A percentile compares a stretch with the other conserved stretches of the same genome.
Conservation (phyloP, 139 green algal species). For the Chlorella sp. region DNA sequence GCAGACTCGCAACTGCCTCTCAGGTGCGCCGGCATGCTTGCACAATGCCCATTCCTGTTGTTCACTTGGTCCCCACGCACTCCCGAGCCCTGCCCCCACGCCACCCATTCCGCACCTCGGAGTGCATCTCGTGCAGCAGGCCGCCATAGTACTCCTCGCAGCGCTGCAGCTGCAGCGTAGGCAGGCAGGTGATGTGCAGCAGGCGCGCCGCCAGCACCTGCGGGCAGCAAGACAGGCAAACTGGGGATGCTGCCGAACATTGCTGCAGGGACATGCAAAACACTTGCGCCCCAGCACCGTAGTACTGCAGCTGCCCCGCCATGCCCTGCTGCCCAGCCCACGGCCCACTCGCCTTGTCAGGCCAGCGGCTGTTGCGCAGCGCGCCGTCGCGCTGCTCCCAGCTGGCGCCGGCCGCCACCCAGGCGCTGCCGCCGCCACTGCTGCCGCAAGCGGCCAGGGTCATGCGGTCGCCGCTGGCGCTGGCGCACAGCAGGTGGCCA, state of each 20-base stretch:
- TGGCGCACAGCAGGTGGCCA: conserved; percentile 18
- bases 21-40: too few species aligned
- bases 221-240: too few species aligned
- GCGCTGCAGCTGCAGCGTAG: conserved; percentile 15
- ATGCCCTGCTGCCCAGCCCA: background rate
- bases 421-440: background rate
- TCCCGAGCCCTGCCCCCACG: too few species aligned
- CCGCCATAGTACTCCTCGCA: conserved; percentile 28
- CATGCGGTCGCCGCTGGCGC: background rate
- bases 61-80: too few species aligned
- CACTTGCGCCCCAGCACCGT: too few species aligned
- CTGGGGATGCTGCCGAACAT: background rate
- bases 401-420: background rate
- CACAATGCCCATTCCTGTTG: too few species aligned
- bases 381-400: conserved; percentile 17
- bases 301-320: too few species aligned
- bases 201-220: conserved; percentile 15
- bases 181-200: conserved; percentile 37
- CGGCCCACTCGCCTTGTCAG: background rate
- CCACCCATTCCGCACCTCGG: conserved; percentile 1
- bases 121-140: conserved; percentile 20
- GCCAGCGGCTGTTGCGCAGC: conserved; percentile 24
- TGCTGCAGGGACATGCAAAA: too few species aligned
- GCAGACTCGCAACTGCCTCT: too few species aligned
- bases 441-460: background rate